Evolutionary conservation across 805 yeast species (phyloP), one percentile per base, ranked within the genome.

Genomic region (Yamadazyma ubonensis): DNA sequence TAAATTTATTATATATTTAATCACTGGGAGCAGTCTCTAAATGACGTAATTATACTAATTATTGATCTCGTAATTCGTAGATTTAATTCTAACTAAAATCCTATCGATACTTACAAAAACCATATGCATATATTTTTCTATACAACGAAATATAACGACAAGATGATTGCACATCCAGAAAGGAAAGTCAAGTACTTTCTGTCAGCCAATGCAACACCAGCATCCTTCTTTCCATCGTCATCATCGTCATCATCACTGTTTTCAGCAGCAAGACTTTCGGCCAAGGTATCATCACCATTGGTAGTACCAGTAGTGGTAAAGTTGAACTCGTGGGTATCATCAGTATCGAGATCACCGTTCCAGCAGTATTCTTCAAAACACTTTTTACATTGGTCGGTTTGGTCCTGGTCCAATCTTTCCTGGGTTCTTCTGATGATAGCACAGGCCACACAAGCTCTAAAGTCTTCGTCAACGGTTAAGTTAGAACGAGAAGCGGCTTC

Each of bases 351-450:
- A 4, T 59, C 44, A 29, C 89, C 90, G 46, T 75, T 70, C 90
- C 90, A 88, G 62, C 96, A 88, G 61, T 86, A 86, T 5, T 66
- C 68, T 25, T 67, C 61, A 58, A 88, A 86, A 58, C 96, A 88
- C 39, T 65, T 45, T 50, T 76, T 63, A 66, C 96, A 88, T 54
- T 84, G 87, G 2, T 71, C 79, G n/a, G 78, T 63, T 43, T 83
- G 83, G 12, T 75, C 69, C 26, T 70, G 61, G 20, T 80, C 79
- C 27, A 71, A 61, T 55, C 89, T 73, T 63, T 86, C 93, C 55
- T 82, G 81, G 29, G 83, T 77, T 58, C 96, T 78, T 65, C 86
- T 82, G 43, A 86, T 71, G 33, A 87, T 75, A 7, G 95, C 96
- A 70, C 96, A 87, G 2, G 85, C 86, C 35, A 87, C 73, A 67